Evolutionary conservation across 352 stramenopile genomes (phyloP).

Genomic region (Globisporangium ultimum): DNA sequence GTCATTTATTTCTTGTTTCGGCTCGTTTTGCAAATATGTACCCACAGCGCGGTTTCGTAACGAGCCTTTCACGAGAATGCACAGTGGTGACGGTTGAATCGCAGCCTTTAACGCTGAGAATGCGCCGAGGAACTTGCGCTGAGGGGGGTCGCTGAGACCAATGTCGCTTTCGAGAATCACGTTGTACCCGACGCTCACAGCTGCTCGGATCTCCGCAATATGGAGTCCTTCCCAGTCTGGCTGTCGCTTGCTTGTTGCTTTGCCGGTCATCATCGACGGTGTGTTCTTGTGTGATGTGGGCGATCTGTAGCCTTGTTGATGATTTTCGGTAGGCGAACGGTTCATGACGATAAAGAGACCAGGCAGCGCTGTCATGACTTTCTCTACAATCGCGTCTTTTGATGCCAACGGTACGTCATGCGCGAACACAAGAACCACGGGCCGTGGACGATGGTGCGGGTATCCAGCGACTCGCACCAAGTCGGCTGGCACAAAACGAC

Average conservation of each 20-base stretch:
- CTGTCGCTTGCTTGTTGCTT: no score
- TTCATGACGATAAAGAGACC: slow-evolving; percentile 75
- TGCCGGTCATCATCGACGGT: not conserved
- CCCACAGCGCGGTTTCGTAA: slow-evolving; percentile 40
- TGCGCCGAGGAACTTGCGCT: slow-evolving; percentile 50
- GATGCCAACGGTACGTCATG: slow-evolving; percentile 58
- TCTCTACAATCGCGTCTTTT: slow-evolving; percentile 30
- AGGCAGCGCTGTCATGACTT: slow-evolving; percentile 45
- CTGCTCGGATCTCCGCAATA: slow-evolving; percentile 28
- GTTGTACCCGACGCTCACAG: slow-evolving; percentile 45
- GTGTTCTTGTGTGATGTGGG: not conserved
- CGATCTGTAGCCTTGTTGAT: not conserved
- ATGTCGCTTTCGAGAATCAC: slow-evolving; percentile 79
- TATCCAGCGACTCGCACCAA: slow-evolving; percentile 32
- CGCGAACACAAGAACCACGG: slow-evolving; percentile 64
- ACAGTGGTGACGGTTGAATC: slow-evolving; percentile 56
- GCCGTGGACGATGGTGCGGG: slow-evolving; percentile 36
- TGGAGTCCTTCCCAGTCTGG: slow-evolving; percentile 20
- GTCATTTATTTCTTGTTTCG: not conserved
- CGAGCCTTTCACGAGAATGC: slow-evolving; percentile 55
- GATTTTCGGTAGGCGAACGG: slow-evolving; percentile 12
- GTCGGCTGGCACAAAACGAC: slow-evolving; percentile 55
- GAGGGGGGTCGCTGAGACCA: slow-evolving; percentile 57
- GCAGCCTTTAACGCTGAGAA: slow-evolving; percentile 68
- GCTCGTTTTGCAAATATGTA: slow-evolving; percentile 13